Evolutionary conservation across 2,329 filamentous ascomycete genomes (phyloP).

Genomic region (Ceratocystis lukuohia): DNA sequence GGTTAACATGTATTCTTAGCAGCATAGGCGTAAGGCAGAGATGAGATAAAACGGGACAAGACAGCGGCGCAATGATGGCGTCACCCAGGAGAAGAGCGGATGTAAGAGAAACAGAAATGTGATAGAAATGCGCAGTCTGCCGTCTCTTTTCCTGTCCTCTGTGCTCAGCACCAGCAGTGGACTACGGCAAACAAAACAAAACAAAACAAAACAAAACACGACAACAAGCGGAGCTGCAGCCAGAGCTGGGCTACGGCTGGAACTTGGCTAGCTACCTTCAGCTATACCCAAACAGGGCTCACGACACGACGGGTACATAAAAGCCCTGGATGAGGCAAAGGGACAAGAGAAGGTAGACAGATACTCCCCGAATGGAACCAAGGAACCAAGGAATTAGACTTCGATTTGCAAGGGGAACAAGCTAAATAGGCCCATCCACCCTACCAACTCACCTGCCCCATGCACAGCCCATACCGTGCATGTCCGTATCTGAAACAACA

Average conservation of each 20-base stretch:
- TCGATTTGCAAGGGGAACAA: neutral
- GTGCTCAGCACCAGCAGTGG: too few relatives aligned
- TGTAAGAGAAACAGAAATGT: too few relatives aligned
- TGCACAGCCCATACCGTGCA: neutral
- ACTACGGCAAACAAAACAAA: too few relatives aligned
- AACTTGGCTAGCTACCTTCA: neutral
- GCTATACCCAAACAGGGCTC: conserved; percentile 2
- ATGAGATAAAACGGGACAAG: too few relatives aligned
- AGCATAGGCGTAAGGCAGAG: too few relatives aligned
- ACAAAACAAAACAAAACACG: too few relatives aligned
- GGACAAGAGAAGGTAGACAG: neutral
- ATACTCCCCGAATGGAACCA: too few relatives aligned
- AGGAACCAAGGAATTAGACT: neutral
- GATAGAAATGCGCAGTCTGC: too few relatives aligned
- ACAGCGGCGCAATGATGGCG: too few relatives aligned
- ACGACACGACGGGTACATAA: neutral
- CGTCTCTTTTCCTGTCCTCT: too few relatives aligned
- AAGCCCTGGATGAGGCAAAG: neutral
- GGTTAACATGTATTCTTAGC: neutral
- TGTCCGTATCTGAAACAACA: neutral
- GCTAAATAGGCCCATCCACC: neutral
- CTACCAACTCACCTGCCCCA: neutral
- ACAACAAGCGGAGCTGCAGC: too few relatives aligned
- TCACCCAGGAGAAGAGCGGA: too few relatives aligned
- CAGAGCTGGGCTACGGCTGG: neutral